Conservation (phyloP, 768 basidiomycete genomes). For the Panellus pusillus region DNA sequence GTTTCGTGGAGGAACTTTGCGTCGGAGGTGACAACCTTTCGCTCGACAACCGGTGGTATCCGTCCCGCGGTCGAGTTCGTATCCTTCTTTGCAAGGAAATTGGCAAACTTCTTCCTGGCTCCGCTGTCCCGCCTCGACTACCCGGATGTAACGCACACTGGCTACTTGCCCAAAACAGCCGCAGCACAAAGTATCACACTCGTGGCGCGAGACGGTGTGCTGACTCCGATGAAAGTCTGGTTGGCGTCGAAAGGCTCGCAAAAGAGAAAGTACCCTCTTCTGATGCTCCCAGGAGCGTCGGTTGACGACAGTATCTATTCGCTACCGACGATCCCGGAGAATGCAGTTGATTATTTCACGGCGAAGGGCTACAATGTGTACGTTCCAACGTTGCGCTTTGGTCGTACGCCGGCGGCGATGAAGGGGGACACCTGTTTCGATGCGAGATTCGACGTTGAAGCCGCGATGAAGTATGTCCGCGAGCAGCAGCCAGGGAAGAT, state of each 20-base stretch:
- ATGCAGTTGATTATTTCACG: constrained; percentile 22
- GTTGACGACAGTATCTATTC: constrained; percentile 24
- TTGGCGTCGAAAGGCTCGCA: background rate
- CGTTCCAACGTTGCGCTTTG: constrained; percentile 10
- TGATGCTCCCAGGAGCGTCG: constrained; percentile 23
- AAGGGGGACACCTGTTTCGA: constrained; percentile 18
- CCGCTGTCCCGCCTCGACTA: constrained; percentile 10
- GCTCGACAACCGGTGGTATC: background rate
- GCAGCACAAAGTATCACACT: constrained; percentile 5
- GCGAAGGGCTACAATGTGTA: constrained; percentile 11
- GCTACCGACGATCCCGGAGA: constrained; percentile 18
- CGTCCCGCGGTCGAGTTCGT: background rate
- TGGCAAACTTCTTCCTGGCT: constrained; percentile 7
- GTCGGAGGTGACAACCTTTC: constrained; percentile 13
- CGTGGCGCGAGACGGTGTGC: constrained; percentile 16
- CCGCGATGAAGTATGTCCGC: constrained; percentile 17
- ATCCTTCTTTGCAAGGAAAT: constrained; percentile 5
- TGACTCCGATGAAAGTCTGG: constrained; percentile 16
- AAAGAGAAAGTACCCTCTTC: constrained; percentile 6
- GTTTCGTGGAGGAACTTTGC: constrained; percentile 15
- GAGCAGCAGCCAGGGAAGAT: constrained; percentile 8
- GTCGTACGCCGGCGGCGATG: constrained; percentile 6
- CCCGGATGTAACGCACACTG: constrained; percentile 6
- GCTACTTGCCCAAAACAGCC: constrained; percentile 9
- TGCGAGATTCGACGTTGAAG: constrained; percentile 17